Percentiles rank a stretch among this genome's conserved stretches.
phyloP scores from a whole-genome alignment of 495 filamentous ascomycete genomes.

The Neurospora intermedia region DNA sequence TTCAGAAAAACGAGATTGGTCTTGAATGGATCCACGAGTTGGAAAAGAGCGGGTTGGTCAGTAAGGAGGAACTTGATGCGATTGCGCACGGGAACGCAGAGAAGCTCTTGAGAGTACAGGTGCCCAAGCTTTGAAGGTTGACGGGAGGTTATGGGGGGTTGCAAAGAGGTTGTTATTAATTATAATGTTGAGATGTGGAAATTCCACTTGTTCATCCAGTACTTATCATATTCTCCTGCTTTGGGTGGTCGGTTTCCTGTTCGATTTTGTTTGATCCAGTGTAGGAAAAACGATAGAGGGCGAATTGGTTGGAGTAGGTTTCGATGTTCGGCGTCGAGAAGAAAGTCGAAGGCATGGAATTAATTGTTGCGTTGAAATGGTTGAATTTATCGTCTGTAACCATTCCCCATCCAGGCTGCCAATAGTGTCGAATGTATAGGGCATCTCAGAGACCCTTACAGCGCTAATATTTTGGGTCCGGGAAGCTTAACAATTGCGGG shows the following conservation, averaged over 20 bases:
- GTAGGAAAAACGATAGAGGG: too few relatives aligned
- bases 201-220: too few relatives aligned
- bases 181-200: neutral
- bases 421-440: too few relatives aligned
- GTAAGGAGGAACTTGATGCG: slow-evolving; percentile 37
- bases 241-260: too few relatives aligned
- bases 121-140: neutral
- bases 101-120: slow-evolving; percentile 29
- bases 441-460: neutral
- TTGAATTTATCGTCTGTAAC: too few relatives aligned
- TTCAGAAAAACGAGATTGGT: slow-evolving; percentile 33
- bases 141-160: neutral
- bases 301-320: too few relatives aligned
- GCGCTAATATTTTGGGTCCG: neutral
- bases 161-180: neutral
- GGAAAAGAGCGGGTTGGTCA: slow-evolving; percentile 39
- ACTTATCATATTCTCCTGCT: too few relatives aligned
- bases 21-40: slow-evolving; percentile 38
- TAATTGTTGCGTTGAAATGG: too few relatives aligned
- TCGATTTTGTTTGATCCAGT: too few relatives aligned
- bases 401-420: too few relatives aligned
- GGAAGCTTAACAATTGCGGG: neutral
- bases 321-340: too few relatives aligned
- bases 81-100: slow-evolving; percentile 49
- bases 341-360: too few relatives aligned